Evolutionary conservation across 345 rosid genomes (phyloP).

Genomic region (Stellera chamaejasme): DNA sequence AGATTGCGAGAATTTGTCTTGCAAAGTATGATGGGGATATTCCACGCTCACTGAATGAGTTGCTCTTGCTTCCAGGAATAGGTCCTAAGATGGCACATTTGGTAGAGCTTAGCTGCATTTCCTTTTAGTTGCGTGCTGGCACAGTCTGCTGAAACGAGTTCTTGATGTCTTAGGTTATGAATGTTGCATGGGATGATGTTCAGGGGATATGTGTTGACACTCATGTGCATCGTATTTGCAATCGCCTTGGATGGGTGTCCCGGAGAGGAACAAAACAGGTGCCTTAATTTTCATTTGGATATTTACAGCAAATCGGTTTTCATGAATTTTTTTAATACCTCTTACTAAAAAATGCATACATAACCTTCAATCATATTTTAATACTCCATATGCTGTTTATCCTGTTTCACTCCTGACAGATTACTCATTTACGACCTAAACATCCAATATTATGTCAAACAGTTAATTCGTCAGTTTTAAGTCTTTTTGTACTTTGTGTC

Average conservation of each 20-base stretch:
- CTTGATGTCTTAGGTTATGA: conserved; percentile 63
- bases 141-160: conserved; percentile 4
- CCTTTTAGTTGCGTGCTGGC: neutral
- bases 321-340: neutral
- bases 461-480: too few relatives aligned
- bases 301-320: conserved; percentile 3
- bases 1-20: conserved; percentile 81
- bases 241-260: conserved; percentile 93
- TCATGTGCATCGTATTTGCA: conserved; percentile 89
- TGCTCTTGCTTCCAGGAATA: conserved; percentile 86
- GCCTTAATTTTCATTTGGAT: conserved; percentile 5
- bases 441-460: too few relatives aligned
- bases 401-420: too few relatives aligned
- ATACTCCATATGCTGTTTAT: too few relatives aligned
- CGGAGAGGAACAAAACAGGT: conserved; percentile 61
- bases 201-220: conserved; percentile 96
- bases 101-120: conserved; percentile 18
- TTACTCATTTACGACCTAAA: too few relatives aligned
- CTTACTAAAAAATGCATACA: too few relatives aligned
- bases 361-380: too few relatives aligned
- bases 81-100: conserved; percentile 81
- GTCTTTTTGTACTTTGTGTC: too few relatives aligned
- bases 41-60: conserved; percentile 77
- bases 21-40: conserved; percentile 72
- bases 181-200: conserved; percentile 77